Evolutionary conservation across 2,329 filamentous ascomycete species (phyloP), one percentile per base, ranked within the genome.

Genomic region (Fusarium sarcochroum): DNA sequence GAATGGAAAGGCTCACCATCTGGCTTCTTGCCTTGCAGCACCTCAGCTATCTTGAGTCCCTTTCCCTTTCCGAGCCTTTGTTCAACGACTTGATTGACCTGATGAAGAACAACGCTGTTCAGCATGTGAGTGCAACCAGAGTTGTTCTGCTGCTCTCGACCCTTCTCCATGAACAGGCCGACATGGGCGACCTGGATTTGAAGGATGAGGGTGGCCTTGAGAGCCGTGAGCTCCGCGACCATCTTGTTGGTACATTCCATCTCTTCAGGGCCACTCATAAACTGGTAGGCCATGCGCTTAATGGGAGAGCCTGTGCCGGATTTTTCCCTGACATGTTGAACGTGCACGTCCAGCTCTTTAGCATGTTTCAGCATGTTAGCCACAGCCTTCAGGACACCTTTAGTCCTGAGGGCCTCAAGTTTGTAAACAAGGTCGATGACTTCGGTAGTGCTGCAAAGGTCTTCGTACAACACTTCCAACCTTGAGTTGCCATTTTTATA

Each of bases 251-350:
- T 25, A 7, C 9, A 10, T 15, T 58, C 54, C 3, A 52, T 6
- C 8, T 58, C 38, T 17, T 58, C 54, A 30, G 54, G 54, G 13
- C 48, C 55, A 7, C 23, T 34, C 55, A 58, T 58, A 7, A 53
- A 53, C 40, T 34, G 25, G 13, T 58, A 18, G 8, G 25, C 20
- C 7, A 6, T 8, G 8, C 25, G 40, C 18, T 40, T 48, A 27
- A 34, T 2, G 3, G 55, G 17, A 5, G 55, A 58, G 1, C 40
- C 41, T 2, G 48, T 58, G 34, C 9, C 27, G 13, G 13, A 34
- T 5, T 40, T 53, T 37, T 58, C 30, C n/a, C 32, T 53, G 17
- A 46, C 21, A 4, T 15, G 9, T 10, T 58, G 25, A 14, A 58
- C 17, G 20, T 58, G 48, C 7, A 7, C 3, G 5, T 58, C 48